Evolutionary conservation across 2,329 filamentous ascomycete genomes (phyloP).

Genomic region (Colletotrichum neosansevieriae): DNA sequence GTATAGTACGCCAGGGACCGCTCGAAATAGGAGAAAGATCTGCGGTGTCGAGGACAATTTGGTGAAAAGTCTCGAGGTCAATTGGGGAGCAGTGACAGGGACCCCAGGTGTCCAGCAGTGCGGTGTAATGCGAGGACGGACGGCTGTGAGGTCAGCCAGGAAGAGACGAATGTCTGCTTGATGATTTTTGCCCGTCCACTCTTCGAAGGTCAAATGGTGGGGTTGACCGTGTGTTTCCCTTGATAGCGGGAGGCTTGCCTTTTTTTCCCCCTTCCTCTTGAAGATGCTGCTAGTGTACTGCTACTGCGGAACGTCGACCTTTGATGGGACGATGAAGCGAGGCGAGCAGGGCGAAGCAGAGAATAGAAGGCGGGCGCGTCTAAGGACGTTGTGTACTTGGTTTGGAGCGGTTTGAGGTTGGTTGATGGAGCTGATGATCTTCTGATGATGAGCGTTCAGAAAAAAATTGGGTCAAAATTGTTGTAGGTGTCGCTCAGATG

Average conservation of each 20-base stretch:
- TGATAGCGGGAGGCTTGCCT: conserved; percentile 2
- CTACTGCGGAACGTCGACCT: neutral
- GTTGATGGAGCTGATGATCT: conserved; percentile 38
- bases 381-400: conserved; percentile 21
- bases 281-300: neutral
- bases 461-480: conserved; percentile 39
- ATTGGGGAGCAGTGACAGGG: conserved; percentile 35
- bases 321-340: conserved; percentile 16
- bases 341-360: conserved; percentile 22
- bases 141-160: conserved; percentile 20
- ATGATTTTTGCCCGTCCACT: neutral
- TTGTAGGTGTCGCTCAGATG: conserved; percentile 19
- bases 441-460: conserved; percentile 39
- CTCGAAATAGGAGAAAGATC: conserved; percentile 37
- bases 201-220: conserved; percentile 12
- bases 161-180: conserved; percentile 9
- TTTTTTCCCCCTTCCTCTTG: conserved; percentile 2
- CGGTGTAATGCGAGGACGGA: conserved; percentile 24
- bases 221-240: conserved; percentile 8
- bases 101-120: conserved; percentile 29
- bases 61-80: conserved; percentile 39
- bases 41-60: conserved; percentile 32
- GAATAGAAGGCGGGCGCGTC: conserved; percentile 34
- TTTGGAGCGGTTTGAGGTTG: conserved; percentile 34
- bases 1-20: conserved; percentile 27